Conservation (phyloP, 2,329 filamentous ascomycete genomes). For the Ceratocystis diversiconidia region DNA sequence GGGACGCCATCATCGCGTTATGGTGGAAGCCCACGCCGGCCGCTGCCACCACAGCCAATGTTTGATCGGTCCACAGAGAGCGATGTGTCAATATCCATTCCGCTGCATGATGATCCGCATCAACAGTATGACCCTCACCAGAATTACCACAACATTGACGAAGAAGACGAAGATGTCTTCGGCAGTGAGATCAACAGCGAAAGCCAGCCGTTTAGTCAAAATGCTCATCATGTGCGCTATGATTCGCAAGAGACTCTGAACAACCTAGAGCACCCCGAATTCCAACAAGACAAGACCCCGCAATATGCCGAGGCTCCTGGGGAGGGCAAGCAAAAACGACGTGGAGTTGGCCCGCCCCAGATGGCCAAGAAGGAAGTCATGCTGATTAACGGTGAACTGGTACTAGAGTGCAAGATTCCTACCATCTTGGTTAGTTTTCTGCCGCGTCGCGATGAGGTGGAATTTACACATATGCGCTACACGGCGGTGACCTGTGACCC, state of each 20-base stretch:
- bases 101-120: slow-evolving; percentile 30
- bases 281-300: slow-evolving; percentile 35
- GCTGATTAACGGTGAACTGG: slow-evolving; percentile 92
- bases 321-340: slow-evolving; percentile 71
- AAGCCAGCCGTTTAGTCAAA: slow-evolving; percentile 10
- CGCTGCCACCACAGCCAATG: slow-evolving; percentile 74
- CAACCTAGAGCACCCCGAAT: slow-evolving; percentile 27
- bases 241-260: slow-evolving; percentile 44
- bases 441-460: slow-evolving; percentile 78
- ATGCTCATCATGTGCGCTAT: slow-evolving; percentile 35
- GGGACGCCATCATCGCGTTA: slow-evolving; percentile 84
- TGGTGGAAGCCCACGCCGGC: slow-evolving; percentile 72
- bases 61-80: slow-evolving; percentile 39
- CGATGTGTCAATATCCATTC: slow-evolving; percentile 59
- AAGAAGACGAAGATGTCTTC: slow-evolving; percentile 57
- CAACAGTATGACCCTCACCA: slow-evolving; percentile 34
- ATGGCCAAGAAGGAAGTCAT: slow-evolving; percentile 89
- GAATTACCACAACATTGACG: slow-evolving; percentile 20
- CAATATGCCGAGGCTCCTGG: slow-evolving; percentile 24
- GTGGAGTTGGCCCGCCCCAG: slow-evolving; percentile 74
- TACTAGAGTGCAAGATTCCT: slow-evolving; percentile 96
- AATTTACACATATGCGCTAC: slow-evolving; percentile 98
- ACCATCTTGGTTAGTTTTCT: slow-evolving; percentile 97
- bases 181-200: slow-evolving; percentile 35
- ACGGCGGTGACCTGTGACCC: slow-evolving; percentile 97